Percentiles rank a stretch among this genome's conserved stretches.
Conservation (phyloP, 495 filamentous ascomycete species). For the Immersiella caudata region DNA sequence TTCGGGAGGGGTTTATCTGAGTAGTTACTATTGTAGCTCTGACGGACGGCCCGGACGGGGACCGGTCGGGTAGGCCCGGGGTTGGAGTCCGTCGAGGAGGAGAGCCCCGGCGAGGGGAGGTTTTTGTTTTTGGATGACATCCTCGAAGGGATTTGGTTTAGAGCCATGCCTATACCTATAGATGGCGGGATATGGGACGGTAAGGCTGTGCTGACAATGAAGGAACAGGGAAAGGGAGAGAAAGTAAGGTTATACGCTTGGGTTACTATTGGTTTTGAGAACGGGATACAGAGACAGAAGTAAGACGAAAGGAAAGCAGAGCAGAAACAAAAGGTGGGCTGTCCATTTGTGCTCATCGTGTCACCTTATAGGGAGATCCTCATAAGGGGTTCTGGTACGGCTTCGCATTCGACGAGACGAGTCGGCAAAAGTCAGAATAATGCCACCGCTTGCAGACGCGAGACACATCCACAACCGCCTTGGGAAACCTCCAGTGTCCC, state of each 20-base stretch:
- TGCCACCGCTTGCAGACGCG: conserved; percentile 11
- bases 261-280: background rate
- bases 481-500: background rate
- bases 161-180: background rate
- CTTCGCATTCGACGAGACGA: conserved; percentile 8
- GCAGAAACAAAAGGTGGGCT: background rate
- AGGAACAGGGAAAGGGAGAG: background rate
- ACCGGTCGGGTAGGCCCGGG: background rate
- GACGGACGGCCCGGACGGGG: background rate
- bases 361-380: conserved; percentile 3
- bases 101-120: background rate
- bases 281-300: background rate
- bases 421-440: conserved; percentile 9
- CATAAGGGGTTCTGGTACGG: background rate
- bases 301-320: background rate
- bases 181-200: background rate
- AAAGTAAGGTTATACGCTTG: background rate
- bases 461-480: background rate
- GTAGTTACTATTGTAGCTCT: conserved; percentile 13
- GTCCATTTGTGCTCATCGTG: background rate
- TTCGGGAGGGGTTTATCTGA: conserved; percentile 20
- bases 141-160: background rate
- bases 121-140: background rate
- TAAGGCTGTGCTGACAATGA: background rate
- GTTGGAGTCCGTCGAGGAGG: background rate